Conservation (phyloP, 2,329 filamentous ascomycete genomes). For the Penicillium expansum region DNA sequence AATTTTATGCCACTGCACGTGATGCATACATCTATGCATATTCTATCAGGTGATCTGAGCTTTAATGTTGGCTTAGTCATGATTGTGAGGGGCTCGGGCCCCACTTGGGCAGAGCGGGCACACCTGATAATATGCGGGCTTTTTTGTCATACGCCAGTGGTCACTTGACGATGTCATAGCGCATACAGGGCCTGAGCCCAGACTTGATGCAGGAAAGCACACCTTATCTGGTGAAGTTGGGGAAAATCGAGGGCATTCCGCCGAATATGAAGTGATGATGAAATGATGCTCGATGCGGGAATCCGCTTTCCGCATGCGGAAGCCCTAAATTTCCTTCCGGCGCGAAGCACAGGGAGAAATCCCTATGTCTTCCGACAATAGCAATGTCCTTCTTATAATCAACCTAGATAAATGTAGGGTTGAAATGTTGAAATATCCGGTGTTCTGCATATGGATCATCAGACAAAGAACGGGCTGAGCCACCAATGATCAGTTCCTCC, state of each 20-base stretch:
- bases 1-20: neutral
- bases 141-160: conserved; percentile 5
- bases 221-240: neutral
- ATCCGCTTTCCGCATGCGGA: conserved; percentile 29
- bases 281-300: conserved; percentile 27
- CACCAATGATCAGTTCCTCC: conserved; percentile 11
- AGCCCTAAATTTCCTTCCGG: conserved; percentile 15
- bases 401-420: conserved; percentile 2
- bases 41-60: neutral
- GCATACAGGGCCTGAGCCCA: neutral
- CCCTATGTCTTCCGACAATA: conserved; percentile 8
- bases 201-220: neutral
- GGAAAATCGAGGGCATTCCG: conserved; percentile 5
- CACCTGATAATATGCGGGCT: neutral
- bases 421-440: conserved; percentile 1
- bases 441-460: conserved; percentile 22
- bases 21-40: neutral
- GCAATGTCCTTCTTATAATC: conserved; percentile 1
- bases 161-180: conserved; percentile 25
- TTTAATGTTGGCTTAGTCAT: neutral
- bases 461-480: conserved; percentile 17
- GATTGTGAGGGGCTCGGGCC: neutral
- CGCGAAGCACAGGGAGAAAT: conserved; percentile 5
- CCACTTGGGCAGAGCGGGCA: neutral
- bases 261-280: conserved; percentile 20